Evolutionary conservation across 1,284 basidiomycete species (phyloP), one percentile per base, ranked within the genome.

Genomic region (Phylloboletellus chloephorus): DNA sequence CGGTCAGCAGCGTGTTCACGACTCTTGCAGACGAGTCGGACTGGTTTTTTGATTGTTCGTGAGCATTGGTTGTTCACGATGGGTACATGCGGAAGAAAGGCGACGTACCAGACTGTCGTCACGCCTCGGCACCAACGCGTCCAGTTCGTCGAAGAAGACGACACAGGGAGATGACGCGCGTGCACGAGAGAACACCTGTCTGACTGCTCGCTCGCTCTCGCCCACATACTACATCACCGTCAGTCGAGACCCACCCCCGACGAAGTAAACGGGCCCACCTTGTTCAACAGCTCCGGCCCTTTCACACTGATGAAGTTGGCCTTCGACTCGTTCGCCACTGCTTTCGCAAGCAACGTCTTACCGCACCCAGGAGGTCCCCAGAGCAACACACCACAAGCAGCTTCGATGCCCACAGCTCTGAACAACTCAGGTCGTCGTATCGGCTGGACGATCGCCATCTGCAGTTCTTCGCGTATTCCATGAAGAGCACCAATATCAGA

Each of bases 321-420:
- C 44, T 79, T 72, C 40, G 81, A 87, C 66, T 97, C 94, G 63
- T 93, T 97, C 7, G 95, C 95, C 2, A 98, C 94, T 0, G 95
- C 95, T 64, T 97, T 98, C 1, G 95, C 95, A 6, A 98, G 69
- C 15, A 98, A 61, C 0, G 95, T 98, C 67, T 98, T 98, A 8
- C 95, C 94, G 59, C 95, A 98, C 4, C 95, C 95, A 0, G 95
- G 95, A 7, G 95, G 95, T 12, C 95, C 95, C 95, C 94, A 98
- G n/a, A 98, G 69, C 15, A 98, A 69, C 1, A 98, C 95, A 3
- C 95, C 95, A 59, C 90, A 88, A 0, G 88, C 80, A 7, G 88
- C 82, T 31, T 82, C 79, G 48, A 96, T 90, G 9, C 94, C 95
- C 2, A 97, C 84, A 1, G 76, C 75, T 36, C 67, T 78, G 66